A percentile compares a stretch with the other conserved stretches of the same genome.
Evolutionary conservation across 805 yeast genomes (phyloP).

Genomic region (Komagataella pastoris): DNA sequence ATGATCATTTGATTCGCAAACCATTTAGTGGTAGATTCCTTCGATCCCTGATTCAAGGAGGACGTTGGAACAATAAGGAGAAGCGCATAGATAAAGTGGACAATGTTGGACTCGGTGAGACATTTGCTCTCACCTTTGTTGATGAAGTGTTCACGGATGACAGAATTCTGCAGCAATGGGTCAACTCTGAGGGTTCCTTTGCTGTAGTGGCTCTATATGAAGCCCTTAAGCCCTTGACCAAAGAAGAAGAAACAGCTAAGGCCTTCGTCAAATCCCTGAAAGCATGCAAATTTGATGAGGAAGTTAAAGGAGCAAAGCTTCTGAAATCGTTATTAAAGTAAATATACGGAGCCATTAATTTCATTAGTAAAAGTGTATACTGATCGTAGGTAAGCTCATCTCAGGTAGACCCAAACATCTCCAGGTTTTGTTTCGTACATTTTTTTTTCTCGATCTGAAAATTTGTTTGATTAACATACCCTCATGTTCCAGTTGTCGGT

Average conservation of each 20-base stretch:
- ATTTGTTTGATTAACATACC: not conserved
- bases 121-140: constrained; percentile 39
- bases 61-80: constrained; percentile 63
- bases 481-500: constrained; percentile 76
- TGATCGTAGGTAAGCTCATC: not conserved
- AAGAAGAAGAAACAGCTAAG: constrained; percentile 24
- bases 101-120: constrained; percentile 36
- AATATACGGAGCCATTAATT: not conserved
- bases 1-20: constrained; percentile 51
- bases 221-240: constrained; percentile 30
- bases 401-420: not conserved
- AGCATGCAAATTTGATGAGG: constrained; percentile 24
- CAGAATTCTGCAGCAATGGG: constrained; percentile 54
- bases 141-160: constrained; percentile 33
- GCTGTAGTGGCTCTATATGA: constrained; percentile 74
- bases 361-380: not conserved
- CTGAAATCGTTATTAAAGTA: constrained; percentile 8
- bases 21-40: constrained; percentile 67
- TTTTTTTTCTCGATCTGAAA: not conserved
- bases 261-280: constrained; percentile 41
- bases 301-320: constrained; percentile 56
- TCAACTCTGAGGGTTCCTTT: constrained; percentile 60
- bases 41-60: constrained; percentile 71
- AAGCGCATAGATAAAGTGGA: constrained; percentile 32
- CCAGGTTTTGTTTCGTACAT: not conserved